Evolutionary conservation across 768 basidiomycete species (phyloP).

Genomic region (Macrolepiota fuliginosa): DNA sequence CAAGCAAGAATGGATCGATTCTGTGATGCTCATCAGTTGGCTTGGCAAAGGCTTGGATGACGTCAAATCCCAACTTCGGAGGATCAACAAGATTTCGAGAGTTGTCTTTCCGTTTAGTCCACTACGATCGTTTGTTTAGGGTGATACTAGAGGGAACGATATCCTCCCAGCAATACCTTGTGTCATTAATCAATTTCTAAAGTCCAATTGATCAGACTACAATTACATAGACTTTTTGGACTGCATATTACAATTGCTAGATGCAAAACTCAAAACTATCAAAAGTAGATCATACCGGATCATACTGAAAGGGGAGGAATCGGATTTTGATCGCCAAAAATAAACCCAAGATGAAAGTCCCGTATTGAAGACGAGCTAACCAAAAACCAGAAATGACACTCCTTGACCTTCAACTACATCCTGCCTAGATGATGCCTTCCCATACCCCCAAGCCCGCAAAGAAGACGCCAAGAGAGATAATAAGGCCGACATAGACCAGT

Average conservation of each 20-base stretch:
- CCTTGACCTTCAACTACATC: not conserved
- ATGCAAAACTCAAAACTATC: not conserved
- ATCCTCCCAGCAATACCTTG: too few species aligned
- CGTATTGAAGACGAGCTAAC: not conserved
- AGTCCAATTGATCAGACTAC: not conserved
- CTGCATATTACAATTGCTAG: not conserved
- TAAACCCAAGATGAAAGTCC: not conserved
- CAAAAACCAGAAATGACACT: not conserved
- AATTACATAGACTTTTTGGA: not conserved
- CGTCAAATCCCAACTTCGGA: too few species aligned
- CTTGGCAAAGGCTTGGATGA: too few species aligned
- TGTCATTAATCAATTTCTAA: too few species aligned
- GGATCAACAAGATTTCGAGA: too few species aligned
- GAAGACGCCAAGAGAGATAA: constrained; percentile 66
- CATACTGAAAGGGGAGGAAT: not conserved
- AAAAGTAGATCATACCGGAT: not conserved
- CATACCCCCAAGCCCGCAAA: constrained; percentile 74
- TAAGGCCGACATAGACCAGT: constrained; percentile 66
- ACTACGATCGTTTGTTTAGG: too few species aligned
- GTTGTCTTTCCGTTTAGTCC: too few species aligned
- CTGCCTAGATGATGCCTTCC: constrained; percentile 46
- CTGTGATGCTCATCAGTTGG: too few species aligned
- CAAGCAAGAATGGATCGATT: too few species aligned
- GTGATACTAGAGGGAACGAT: too few species aligned
- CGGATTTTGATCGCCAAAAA: not conserved